A percentile compares a stretch with the other conserved stretches of the same genome.
Conservation (phyloP, 176 grass and related monocot species). For the Bromus sterilis region DNA sequence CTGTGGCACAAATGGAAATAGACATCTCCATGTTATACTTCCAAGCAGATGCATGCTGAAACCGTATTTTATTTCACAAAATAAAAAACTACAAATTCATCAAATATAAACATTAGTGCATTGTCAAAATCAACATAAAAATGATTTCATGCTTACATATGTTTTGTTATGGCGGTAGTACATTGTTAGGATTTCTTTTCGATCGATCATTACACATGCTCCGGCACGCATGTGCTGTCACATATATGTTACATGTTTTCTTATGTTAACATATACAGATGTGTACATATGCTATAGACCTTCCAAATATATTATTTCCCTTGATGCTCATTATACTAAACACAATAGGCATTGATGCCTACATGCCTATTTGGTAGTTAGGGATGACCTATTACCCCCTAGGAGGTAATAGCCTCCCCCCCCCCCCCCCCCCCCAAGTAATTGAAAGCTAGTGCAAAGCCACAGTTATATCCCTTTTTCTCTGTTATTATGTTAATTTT, state of each 20-base stretch:
- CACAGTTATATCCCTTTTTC: background rate
- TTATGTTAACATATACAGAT: background rate
- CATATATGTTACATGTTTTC: background rate
- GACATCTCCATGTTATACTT: background rate
- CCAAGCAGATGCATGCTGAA: background rate
- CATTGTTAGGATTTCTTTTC: background rate
- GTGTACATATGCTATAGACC: background rate
- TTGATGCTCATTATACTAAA: background rate
- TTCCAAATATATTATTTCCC: background rate
- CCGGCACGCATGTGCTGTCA: background rate
- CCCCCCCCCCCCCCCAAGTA: too few species aligned
- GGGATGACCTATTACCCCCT: background rate
- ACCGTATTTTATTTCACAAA: background rate
- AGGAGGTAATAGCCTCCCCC: background rate
- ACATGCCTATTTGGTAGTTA: background rate
- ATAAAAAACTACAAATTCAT: background rate
- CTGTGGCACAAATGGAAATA: background rate
- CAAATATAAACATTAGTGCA: background rate
- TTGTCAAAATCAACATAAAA: background rate
- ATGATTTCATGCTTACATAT: background rate
- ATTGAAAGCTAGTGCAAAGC: background rate
- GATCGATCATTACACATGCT: background rate
- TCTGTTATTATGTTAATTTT: background rate
- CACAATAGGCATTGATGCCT: background rate
- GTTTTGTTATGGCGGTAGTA: background rate